Conservation (phyloP, 768 basidiomycete genomes). For the Coprinopsis sp. region DNA sequence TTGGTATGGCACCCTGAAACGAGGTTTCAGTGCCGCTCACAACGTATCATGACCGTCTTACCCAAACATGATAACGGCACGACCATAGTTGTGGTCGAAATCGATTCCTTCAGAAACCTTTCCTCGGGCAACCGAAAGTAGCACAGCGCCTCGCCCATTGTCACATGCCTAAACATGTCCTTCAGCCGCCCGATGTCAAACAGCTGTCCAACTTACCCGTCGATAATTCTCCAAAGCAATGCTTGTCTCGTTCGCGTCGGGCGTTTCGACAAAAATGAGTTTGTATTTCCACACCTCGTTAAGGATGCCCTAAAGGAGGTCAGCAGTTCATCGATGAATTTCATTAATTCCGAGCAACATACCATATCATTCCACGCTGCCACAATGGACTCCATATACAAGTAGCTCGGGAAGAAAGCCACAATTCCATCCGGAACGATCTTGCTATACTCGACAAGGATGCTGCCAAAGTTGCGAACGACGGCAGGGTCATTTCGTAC, state of each 20-base stretch:
- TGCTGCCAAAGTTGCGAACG: constrained; percentile 97
- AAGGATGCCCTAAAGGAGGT: constrained; percentile 73
- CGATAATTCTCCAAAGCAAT: constrained; percentile 97
- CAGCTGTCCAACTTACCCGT: constrained; percentile 44
- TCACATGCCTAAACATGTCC: constrained; percentile 75
- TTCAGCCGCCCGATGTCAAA: constrained; percentile 5
- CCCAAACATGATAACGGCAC: constrained; percentile 99
- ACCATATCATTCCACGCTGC: constrained; percentile 99
- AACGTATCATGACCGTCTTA: constrained; percentile 27
- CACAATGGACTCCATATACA: constrained; percentile 99
- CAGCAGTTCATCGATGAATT: not conserved
- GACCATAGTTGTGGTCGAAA: constrained; percentile 99
- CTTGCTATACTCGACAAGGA: constrained; percentile 96
- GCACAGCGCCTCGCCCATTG: constrained; percentile 94
- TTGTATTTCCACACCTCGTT: constrained; percentile 99
- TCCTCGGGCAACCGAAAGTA: constrained; percentile 95
- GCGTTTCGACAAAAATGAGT: constrained; percentile 98
- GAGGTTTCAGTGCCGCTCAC: constrained; percentile 11
- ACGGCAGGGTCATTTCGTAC: constrained; percentile 99
- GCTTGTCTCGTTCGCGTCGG: constrained; percentile 97
- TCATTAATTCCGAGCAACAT: constrained; percentile 23
- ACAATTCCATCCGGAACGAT: constrained; percentile 98
- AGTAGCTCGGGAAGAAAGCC: constrained; percentile 98
- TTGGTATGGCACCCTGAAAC: constrained; percentile 84
- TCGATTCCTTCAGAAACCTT: constrained; percentile 99